Evolutionary conservation across 2,329 filamentous ascomycete genomes (phyloP), one percentile per base, ranked within the genome.

Genomic region (Aulographum hederae): DNA sequence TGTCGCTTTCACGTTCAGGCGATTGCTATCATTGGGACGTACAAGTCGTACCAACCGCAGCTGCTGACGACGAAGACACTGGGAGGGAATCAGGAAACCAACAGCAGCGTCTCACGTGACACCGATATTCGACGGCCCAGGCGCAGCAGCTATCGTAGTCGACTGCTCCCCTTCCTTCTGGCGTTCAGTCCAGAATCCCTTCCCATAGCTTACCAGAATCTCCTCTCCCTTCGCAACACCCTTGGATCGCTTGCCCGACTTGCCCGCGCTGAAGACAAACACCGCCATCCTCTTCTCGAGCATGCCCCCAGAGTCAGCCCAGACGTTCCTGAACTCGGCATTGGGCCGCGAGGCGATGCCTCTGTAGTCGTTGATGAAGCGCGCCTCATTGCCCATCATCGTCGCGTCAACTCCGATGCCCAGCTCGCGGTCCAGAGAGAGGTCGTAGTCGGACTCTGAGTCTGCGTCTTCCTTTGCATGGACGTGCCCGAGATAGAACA

Each of bases 301-400:
- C 20, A 47, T 49, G 19, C 49, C 50, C 6, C 44, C 43, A 26
- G 53, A 26, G 36, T 56, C 43, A 41, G 57, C 43, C 32, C 47
- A 47, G 16, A 54, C 46, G 30, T 60, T 56, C 16, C 52, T 45
- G 34, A 60, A 61, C 35, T 60, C 57, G 18, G 56, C 56, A 35
- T 52, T 54, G 6, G 54, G 52, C n/a, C 8, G 15, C 2, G 50
- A 46, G 11, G 39, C 30, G 6, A 67, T 50, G 13, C 63, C 59
- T 34, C 63, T 54, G 42, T 66, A 67, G 42, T 67, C 63, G 38
- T 67, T 67, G 37, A 62, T 56, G 39, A 63, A 66, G 27, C 63
- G 50, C 4, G 58, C 56, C 39, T 67, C 62, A 38, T 67, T 67
- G 18, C 63, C 63, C 38, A 54, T 54, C 2, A 43, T 46, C 1